Evolutionary conservation across 1,284 basidiomycete species (phyloP).

Genomic region (Amylostereum chailletii): DNA sequence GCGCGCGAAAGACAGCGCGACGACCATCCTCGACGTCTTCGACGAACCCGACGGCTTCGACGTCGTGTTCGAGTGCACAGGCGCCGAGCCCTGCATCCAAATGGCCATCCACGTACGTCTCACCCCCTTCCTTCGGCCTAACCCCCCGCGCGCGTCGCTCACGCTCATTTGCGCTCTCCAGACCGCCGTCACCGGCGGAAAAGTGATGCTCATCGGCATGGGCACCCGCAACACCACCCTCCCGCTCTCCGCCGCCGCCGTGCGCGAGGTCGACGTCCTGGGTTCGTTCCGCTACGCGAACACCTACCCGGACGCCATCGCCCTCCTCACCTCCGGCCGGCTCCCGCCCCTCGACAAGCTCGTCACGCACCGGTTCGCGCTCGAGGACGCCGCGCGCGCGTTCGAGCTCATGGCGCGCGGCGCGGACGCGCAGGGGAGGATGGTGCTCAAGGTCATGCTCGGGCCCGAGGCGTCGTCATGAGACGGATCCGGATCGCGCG

Average conservation of each 20-base stretch:
- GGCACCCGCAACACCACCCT: constrained; percentile 77
- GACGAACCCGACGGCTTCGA: constrained; percentile 77
- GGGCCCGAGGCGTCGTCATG: constrained; percentile 16
- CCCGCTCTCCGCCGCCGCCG: constrained; percentile 76
- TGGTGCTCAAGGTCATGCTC: constrained; percentile 86
- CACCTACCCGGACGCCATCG: constrained; percentile 80
- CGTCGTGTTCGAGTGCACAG: constrained; percentile 91
- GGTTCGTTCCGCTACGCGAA: constrained; percentile 88
- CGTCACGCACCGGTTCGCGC: constrained; percentile 72
- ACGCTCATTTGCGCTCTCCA: constrained; percentile 21
- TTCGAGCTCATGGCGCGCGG: constrained; percentile 77
- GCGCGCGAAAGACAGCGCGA: constrained; percentile 53
- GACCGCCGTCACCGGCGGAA: constrained; percentile 78
- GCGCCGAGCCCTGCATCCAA: constrained; percentile 85
- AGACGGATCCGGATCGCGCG: constrained; percentile 12
- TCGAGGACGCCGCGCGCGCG: constrained; percentile 60
- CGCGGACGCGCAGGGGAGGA: constrained; percentile 65
- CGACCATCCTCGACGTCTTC: constrained; percentile 47
- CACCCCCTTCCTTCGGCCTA: constrained; percentile 9
- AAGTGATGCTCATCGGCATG: constrained; percentile 93
- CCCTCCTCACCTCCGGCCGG: constrained; percentile 62
- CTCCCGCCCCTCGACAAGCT: constrained; percentile 63
- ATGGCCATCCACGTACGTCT: constrained; percentile 73
- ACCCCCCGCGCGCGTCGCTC: constrained; percentile 10
- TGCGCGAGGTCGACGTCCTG: constrained; percentile 88